Base-by-base conservation (phyloP, 2,329 filamentous ascomycete species). In the Pestalotiopsis sp. region DNA sequence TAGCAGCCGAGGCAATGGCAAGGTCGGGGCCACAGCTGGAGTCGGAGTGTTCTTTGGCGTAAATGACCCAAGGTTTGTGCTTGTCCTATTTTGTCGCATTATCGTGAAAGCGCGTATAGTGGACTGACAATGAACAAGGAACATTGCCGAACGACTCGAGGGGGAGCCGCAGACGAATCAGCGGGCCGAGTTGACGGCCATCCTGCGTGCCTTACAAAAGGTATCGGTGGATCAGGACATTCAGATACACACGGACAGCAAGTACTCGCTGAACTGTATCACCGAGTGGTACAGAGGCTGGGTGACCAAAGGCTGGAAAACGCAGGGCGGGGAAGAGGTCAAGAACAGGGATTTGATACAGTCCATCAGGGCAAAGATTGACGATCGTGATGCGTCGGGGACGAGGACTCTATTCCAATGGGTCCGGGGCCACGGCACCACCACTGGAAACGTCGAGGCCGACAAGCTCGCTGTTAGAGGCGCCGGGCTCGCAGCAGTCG, bases 171-270 rank as follows among this genome's bases (percentile, higher is more conserved):
- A 98, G 81, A 98, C 96, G 0, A 99, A 99, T 78, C 94, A 98
- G 79, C 92, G 96, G 3, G 96, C 95, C n/a, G 96, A 99, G 82
- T 85, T 99, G 69, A 95, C 93, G 27, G 96, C 94, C 7, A 92
- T 98, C 71, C 84, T 93, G 38, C 92, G 95, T 68, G 95, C 95
- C 0, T 85, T 98, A 25, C 90, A 98, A 75, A 88, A 91, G 60
- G 90, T 91, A 2, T 91, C 93, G 0, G 81, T 87, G 17, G 85
- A 91, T 68, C 87, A 92, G 68, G 85, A 90, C 69, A 87, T 97
- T 13, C 87, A 90, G 68, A 97, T 99, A 72, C 87, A 91, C 77
- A 94, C 91, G n/a, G 96, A 99, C 81, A 96, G 93, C 80, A 90
- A 91, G 75, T 98, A 98, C 81, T 88, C 93, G 1, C 97, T 98